Conservation (phyloP, 306 rosid genomes). For the Medicago ruthenica region DNA sequence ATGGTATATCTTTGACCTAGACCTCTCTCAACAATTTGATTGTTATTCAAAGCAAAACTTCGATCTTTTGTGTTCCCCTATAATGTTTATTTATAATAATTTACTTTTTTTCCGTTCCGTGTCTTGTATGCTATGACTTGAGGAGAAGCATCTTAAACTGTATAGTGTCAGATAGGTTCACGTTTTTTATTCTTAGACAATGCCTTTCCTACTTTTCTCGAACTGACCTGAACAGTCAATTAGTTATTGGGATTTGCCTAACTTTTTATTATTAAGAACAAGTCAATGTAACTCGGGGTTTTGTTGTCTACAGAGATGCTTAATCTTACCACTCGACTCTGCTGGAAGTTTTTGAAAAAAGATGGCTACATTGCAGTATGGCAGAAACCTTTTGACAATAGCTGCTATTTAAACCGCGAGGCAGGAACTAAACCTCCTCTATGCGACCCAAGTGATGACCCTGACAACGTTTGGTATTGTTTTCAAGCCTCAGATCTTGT, state of each 20-base stretch:
- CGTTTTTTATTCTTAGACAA: constrained; percentile 13
- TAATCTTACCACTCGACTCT: constrained; percentile 82
- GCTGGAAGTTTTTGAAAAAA: constrained; percentile 88
- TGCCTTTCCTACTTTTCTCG: not conserved
- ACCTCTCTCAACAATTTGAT: constrained; percentile 14
- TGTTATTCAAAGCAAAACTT: constrained; percentile 23
- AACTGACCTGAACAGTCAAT: constrained; percentile 29
- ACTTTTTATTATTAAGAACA: constrained; percentile 20
- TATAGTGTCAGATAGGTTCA: not conserved
- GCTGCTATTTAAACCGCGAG: constrained; percentile 73
- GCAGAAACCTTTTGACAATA: constrained; percentile 79
- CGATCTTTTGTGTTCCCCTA: not conserved
- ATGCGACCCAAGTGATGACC: constrained; percentile 81
- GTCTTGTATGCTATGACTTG: constrained; percentile 19
- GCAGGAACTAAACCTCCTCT: constrained; percentile 81
- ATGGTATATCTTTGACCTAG: not conserved
- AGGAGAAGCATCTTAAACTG: constrained; percentile 29
- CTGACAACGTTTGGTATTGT: constrained; percentile 83
- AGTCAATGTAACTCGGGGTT: constrained; percentile 31
- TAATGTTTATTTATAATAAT: not conserved
- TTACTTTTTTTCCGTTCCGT: not conserved
- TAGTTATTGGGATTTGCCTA: constrained; percentile 28
- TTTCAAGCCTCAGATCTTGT: constrained; percentile 33
- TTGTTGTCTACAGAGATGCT: constrained; percentile 77
- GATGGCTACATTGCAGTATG: constrained; percentile 90